Evolutionary conservation across 495 filamentous ascomycete species (phyloP), one percentile per base, ranked within the genome.

Genomic region (Aspergillus panamensis): DNA sequence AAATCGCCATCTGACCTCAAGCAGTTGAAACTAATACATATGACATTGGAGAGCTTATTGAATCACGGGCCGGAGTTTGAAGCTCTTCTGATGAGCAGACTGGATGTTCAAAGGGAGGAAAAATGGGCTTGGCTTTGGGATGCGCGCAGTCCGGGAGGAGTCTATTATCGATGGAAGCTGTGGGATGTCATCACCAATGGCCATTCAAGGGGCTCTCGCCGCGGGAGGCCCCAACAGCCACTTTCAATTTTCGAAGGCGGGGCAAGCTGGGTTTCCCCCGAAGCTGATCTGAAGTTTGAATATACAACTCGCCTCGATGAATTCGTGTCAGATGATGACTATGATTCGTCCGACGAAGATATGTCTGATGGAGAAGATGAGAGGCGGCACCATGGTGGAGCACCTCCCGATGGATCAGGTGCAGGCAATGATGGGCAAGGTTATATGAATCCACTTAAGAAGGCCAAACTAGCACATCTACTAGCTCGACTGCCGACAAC

Each of bases 81-180:
- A 66, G 92, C 92, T 5, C 78, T 96, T 1, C 82, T 99, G 3
- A 97, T 97, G 94, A 87, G 82, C 35, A 79, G 87, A 16, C 85
- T 84, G 0, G 84, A 88, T 37, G 88, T 97, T 2, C 89, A 93
- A 60, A 77, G 73, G 21, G 88, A 96, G 37, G 88, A 93, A 62
- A 92, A 87, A 66, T 99, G 92, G 86, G 88, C 91, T 0, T 99
- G 91, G 89, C 71, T 99, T 3, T 99, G 88, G 87, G 89, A 99
- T 70, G 78, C 93, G 29, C 80, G 90, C 48, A 91, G 89, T 62
- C 72, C 84, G 50, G 87, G 85, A 7, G 90, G 88, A 7, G 81
- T 92, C 5, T 97, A 89, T 75, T 97, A 96, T 71, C 84, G 92
- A 14, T 97, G 90, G 89, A 87, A 89, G 49, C 64, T 97, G 52